A percentile compares a stretch with the other conserved stretches of the same genome.
These are phyloP conservation scores for Fraxinus platypoda DNA, from an alignment of 305 asterid genomes.

Conservation along the genomic window DNA sequence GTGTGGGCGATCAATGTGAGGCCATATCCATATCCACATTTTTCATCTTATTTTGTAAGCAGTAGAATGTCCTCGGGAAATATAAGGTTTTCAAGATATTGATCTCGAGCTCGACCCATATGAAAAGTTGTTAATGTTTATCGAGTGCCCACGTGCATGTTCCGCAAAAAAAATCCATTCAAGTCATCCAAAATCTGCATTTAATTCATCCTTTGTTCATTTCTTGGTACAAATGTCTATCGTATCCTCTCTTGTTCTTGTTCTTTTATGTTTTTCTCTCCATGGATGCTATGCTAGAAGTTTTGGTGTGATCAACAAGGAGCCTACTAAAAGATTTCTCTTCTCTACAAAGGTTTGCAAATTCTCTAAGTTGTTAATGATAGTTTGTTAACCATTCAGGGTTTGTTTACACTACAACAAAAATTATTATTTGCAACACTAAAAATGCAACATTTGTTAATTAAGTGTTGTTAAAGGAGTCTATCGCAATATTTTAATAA, in stretches of 20 bases:
- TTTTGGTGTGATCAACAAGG: constrained; percentile 8
- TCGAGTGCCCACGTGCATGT: no score
- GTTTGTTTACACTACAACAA: no score
- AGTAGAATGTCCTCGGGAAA: background rate
- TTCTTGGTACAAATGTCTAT: constrained; percentile 31
- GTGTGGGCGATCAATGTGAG: no score
- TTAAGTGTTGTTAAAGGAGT: no score
- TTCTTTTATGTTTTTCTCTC: constrained; percentile 31
- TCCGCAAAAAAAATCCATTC: no score
- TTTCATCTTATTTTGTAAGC: no score
- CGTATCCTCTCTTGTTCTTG: constrained; percentile 19
- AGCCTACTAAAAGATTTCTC: background rate
- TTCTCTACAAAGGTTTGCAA: constrained; percentile 29
- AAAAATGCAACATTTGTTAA: no score
- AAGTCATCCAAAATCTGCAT: constrained; percentile 22
- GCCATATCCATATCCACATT: no score
- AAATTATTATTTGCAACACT: no score
- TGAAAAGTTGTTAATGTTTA: background rate
- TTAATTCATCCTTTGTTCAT: constrained; percentile 15
- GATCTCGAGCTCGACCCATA: background rate
- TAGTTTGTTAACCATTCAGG: background rate
- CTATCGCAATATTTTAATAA: no score
- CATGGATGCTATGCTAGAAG: constrained; percentile 39
- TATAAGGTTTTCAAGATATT: background rate
- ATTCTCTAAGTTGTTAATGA: background rate